These are phyloP conservation scores for Cyberlindnera petersonii DNA, from an alignment of 805 yeast species.

Conservation along the genomic window DNA sequence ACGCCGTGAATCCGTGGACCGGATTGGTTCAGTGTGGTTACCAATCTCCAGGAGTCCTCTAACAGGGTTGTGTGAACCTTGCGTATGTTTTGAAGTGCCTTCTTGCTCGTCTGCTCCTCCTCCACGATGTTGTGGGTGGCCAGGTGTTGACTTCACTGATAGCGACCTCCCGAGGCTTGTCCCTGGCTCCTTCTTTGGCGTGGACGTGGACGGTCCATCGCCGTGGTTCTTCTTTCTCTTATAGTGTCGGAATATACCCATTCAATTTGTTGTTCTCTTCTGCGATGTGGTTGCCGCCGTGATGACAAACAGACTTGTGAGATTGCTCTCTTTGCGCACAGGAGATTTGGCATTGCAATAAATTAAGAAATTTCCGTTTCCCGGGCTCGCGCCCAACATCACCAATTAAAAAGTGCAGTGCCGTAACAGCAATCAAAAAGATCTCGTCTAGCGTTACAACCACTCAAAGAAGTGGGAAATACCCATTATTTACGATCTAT, in stretches of 20 bases:
- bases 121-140: not conserved
- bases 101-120: too few relatives aligned
- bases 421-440: too few relatives aligned
- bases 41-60: not conserved
- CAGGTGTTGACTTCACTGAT: constrained; percentile 3
- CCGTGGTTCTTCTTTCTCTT: not conserved
- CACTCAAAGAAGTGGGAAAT: too few relatives aligned
- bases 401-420: too few relatives aligned
- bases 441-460: too few relatives aligned
- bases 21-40: constrained; percentile 1
- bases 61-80: not conserved
- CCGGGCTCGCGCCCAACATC: too few relatives aligned
- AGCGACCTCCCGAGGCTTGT: not conserved
- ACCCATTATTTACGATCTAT: too few relatives aligned
- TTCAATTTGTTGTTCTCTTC: not conserved
- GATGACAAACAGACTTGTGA: too few relatives aligned
- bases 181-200: constrained; percentile 1
- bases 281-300: not conserved
- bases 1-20: not conserved
- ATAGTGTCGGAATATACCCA: not conserved
- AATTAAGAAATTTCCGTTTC: too few relatives aligned
- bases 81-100: too few relatives aligned
- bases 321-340: too few relatives aligned
- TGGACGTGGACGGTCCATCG: not conserved
- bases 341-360: too few relatives aligned